Percentiles rank a stretch among this genome's conserved stretches.
phyloP scores from a whole-genome alignment of 116 monocot species.

The Cymodocea nodosa region DNA sequence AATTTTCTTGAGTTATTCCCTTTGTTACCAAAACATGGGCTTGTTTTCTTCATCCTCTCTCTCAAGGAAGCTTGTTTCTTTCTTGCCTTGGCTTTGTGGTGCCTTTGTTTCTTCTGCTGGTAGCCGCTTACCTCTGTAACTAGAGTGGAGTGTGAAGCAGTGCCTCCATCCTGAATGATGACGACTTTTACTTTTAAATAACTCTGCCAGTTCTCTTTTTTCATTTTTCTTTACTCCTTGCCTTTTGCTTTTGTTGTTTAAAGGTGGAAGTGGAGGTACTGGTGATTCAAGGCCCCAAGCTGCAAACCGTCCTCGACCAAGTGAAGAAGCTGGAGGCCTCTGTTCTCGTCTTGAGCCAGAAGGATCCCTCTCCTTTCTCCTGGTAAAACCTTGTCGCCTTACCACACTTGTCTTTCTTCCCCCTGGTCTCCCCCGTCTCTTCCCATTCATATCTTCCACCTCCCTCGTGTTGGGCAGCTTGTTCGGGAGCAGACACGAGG shows the following conservation, averaged over 20 bases:
- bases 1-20: neutral
- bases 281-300: constrained; percentile 68
- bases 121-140: no score
- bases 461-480: constrained; percentile 19
- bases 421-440: neutral
- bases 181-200: no score
- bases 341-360: constrained; percentile 58
- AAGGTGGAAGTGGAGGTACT: constrained; percentile 93
- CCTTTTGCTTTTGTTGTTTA: neutral
- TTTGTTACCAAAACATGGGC: no score
- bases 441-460: neutral
- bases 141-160: no score
- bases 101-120: no score
- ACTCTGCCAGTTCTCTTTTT: no score
- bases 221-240: no score
- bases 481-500: constrained; percentile 34
- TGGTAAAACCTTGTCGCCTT: constrained; percentile 19
- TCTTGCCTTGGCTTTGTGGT: no score
- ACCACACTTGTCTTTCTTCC: no score
- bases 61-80: no score
- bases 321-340: constrained; percentile 79
- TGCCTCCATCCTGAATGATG: no score
- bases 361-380: constrained; percentile 48
- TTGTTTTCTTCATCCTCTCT: no score
- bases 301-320: constrained; percentile 64